Evolutionary conservation across 805 yeast genomes (phyloP).

Genomic region (Metschnikowia cerradonensis): DNA sequence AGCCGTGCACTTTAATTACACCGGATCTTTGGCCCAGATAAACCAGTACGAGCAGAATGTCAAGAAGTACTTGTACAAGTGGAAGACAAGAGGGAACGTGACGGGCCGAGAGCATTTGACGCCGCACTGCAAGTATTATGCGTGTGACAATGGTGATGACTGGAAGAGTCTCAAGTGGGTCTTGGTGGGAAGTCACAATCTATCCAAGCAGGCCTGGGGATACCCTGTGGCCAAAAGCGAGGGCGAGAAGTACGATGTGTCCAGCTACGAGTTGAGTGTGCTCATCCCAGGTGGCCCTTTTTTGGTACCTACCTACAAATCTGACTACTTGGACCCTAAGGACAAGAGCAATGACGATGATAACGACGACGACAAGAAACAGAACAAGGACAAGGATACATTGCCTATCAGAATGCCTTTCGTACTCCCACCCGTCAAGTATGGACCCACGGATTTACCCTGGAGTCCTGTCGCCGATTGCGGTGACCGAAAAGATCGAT

Average conservation of each 20-base stretch:
- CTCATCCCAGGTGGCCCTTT: constrained; percentile 22
- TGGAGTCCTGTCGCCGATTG: constrained; percentile 38
- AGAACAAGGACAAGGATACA: background rate
- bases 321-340: constrained; percentile 21
- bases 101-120: constrained; percentile 40
- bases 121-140: constrained; percentile 68
- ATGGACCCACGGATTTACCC: constrained; percentile 39
- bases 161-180: constrained; percentile 60
- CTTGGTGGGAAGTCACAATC: constrained; percentile 67
- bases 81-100: constrained; percentile 29
- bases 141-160: constrained; percentile 49
- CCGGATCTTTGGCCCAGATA: constrained; percentile 18
- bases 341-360: background rate
- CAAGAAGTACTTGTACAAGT: constrained; percentile 39
- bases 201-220: constrained; percentile 85
- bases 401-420: constrained; percentile 51
- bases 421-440: constrained; percentile 45
- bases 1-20: constrained; percentile 45
- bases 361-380: background rate
- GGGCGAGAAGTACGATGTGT: constrained; percentile 22
- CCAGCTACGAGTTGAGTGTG: constrained; percentile 40
- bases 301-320: constrained; percentile 44
- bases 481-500: constrained; percentile 9
- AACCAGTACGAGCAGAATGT: constrained; percentile 42
- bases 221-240: constrained; percentile 19